Base-by-base conservation (phyloP, 192 early-diverging fungal genomes). In the Rhizoclosmatium globosum region DNA sequence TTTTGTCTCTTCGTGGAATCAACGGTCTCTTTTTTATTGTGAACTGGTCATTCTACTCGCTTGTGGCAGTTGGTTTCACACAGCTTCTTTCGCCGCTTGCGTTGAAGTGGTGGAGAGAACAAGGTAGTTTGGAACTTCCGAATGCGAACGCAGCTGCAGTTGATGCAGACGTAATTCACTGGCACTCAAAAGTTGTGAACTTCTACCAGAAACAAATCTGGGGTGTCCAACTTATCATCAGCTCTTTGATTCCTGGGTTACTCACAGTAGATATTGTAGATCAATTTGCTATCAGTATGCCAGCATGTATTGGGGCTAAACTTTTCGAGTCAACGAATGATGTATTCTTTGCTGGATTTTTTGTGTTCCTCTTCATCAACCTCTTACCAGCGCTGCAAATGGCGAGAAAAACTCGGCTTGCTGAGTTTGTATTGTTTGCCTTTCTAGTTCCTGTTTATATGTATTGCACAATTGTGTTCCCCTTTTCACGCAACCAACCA, bases 351-450 rank as follows among this genome's bases (percentile, higher is more conserved):
- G 64, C 78, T 4, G 1, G 79, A 3, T 19, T 75, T 59, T 70
- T 79, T 48, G 42, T 68, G 42, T 31, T 87, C 13, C 41, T 73
- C 7, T 53, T 60, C 31, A 39, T 83, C 19, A 78, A 81, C 71
- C 64, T 87, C 13, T 65, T 83, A 43, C 83, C 85, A 17, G 67
- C 64, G 2, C 42, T 87, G 41, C 69, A 81, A 42, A 77, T 76
- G 58, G 39, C 64, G 42, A 67, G 65, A 43, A 79, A 71, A 50
- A 46, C 82, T 23, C 38, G 44, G 43, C n/a, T 81, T 76, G 66
- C n/a, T 60, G 69, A 71, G 42, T 11, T 48, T 45, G 21, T 53
- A 75, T 19, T 77, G 17, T 15, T 39, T 15, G 74, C 64, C 2
- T 47, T 78, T 2, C 64, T 73, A 19, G 44, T 76, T n/a, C 58